Evolutionary conservation across 495 filamentous ascomycete species (phyloP).

Genomic region (Thozetella sp.): DNA sequence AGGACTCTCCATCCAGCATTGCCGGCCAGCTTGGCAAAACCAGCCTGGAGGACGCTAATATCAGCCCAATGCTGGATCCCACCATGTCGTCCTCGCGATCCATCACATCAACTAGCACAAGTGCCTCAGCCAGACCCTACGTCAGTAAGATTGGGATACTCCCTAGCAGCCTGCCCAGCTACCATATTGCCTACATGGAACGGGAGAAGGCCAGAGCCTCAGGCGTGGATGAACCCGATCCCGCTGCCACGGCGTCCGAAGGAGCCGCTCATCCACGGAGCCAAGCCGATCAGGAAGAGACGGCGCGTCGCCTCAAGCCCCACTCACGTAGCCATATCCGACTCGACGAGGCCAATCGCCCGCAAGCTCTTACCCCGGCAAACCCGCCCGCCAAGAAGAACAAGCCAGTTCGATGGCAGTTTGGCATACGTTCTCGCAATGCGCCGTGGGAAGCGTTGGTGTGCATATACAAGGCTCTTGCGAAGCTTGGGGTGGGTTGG

Average conservation of each 20-base stretch:
- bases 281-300: slow-evolving; percentile 75
- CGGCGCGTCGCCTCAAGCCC: slow-evolving; percentile 75
- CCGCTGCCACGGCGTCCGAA: slow-evolving; percentile 42
- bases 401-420: slow-evolving; percentile 88
- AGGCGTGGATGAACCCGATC: slow-evolving; percentile 32
- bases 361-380: slow-evolving; percentile 63
- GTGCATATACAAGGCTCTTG: slow-evolving; percentile 89
- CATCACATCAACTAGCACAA: slow-evolving; percentile 41
- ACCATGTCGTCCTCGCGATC: slow-evolving; percentile 44
- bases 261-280: slow-evolving; percentile 56
- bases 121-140: slow-evolving; percentile 50
- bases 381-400: slow-evolving; percentile 62
- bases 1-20: slow-evolving; percentile 15
- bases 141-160: slow-evolving; percentile 86
- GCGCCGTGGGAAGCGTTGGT: slow-evolving; percentile 90
- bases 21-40: slow-evolving; percentile 16
- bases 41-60: slow-evolving; percentile 16
- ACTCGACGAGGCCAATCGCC: slow-evolving; percentile 62
- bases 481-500: slow-evolving; percentile 88
- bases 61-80: slow-evolving; percentile 31
- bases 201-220: slow-evolving; percentile 54
- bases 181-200: slow-evolving; percentile 88
- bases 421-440: slow-evolving; percentile 92
- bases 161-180: slow-evolving; percentile 85
- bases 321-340: slow-evolving; percentile 65